Percentiles rank a stretch among this genome's conserved stretches.
These are phyloP conservation scores for Rutidosis leptorrhynchoides DNA, from an alignment of 129 eudicot genomes.

Conservation along the genomic window DNA sequence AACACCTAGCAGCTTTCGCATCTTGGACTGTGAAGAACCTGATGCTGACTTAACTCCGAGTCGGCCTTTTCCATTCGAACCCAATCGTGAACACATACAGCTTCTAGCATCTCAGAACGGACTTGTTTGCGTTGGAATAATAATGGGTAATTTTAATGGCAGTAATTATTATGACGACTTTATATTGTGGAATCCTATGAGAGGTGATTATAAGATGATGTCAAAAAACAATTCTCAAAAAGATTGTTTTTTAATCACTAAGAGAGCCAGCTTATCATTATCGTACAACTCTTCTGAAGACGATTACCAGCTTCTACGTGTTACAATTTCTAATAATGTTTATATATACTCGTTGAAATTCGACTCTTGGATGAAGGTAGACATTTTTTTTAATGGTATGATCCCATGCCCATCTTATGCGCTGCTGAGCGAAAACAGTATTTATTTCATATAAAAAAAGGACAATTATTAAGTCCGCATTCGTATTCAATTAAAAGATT, in stretches of 20 bases:
- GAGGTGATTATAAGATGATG: slow-evolving; percentile 14
- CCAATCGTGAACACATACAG: not conserved
- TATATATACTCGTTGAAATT: slow-evolving; percentile 19
- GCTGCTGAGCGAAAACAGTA: not conserved
- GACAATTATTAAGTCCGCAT: too few species aligned
- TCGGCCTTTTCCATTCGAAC: slow-evolving; percentile 1
- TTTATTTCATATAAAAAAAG: not conserved
- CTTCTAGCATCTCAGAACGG: slow-evolving; percentile 13
- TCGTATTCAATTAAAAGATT: not conserved
- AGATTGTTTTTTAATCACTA: not conserved
- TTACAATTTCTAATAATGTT: too few species aligned
- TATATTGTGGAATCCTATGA: slow-evolving; percentile 12
- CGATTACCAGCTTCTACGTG: slow-evolving; percentile 17
- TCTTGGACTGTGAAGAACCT: slow-evolving; percentile 17
- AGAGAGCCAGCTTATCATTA: not conserved
- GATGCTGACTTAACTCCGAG: not conserved
- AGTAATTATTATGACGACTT: not conserved
- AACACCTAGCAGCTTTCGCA: not conserved
- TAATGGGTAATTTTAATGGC: too few species aligned
- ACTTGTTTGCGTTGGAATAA: slow-evolving; percentile 16
- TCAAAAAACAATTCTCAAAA: not conserved
- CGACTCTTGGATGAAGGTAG: not conserved
- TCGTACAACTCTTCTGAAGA: slow-evolving; percentile 9
- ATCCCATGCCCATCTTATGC: not conserved
- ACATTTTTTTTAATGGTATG: not conserved